Evolutionary conservation across 2,329 filamentous ascomycete species (phyloP).

Genomic region (Thermoascus crustaceus): DNA sequence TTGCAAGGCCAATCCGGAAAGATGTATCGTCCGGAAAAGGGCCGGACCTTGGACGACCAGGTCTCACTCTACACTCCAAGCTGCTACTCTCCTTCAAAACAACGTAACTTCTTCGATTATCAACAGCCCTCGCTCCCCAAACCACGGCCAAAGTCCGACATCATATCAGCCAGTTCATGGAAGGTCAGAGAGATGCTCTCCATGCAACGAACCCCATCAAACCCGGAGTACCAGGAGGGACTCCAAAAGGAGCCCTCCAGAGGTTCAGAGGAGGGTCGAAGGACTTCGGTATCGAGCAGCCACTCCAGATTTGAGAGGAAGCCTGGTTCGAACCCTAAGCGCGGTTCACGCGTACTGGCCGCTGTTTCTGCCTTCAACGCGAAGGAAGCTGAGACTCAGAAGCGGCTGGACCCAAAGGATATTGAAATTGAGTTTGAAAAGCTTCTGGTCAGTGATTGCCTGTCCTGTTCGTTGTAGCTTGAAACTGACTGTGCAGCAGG

Average conservation of each 20-base stretch:
- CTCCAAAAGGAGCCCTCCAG: constrained; percentile 2
- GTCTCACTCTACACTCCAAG: constrained; percentile 52
- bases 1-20: constrained; percentile 25
- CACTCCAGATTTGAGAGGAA: constrained; percentile 23
- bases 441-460: constrained; percentile 51
- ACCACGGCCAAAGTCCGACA: constrained; percentile 46
- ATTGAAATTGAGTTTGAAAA: constrained; percentile 57
- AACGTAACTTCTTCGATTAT: constrained; percentile 52
- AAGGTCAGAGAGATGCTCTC: constrained; percentile 29
- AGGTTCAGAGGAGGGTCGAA: constrained; percentile 15
- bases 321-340: constrained; percentile 33
- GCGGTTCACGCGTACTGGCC: constrained; percentile 52
- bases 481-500: constrained; percentile 43
- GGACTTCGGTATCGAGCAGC: constrained; percentile 25
- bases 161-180: constrained; percentile 34
- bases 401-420: constrained; percentile 43
- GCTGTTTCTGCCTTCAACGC: constrained; percentile 56
- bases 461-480: constrained; percentile 51
- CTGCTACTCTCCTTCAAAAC: constrained; percentile 53
- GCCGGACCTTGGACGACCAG: constrained; percentile 44
- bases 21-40: constrained; percentile 38
- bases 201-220: constrained; percentile 19
- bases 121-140: constrained; percentile 40
- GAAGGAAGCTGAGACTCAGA: constrained; percentile 41
- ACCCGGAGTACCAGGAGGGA: constrained; percentile 11